Evolutionary conservation across 2,329 filamentous ascomycete species (phyloP).

Genomic region (Clonostachys rhizophaga): DNA sequence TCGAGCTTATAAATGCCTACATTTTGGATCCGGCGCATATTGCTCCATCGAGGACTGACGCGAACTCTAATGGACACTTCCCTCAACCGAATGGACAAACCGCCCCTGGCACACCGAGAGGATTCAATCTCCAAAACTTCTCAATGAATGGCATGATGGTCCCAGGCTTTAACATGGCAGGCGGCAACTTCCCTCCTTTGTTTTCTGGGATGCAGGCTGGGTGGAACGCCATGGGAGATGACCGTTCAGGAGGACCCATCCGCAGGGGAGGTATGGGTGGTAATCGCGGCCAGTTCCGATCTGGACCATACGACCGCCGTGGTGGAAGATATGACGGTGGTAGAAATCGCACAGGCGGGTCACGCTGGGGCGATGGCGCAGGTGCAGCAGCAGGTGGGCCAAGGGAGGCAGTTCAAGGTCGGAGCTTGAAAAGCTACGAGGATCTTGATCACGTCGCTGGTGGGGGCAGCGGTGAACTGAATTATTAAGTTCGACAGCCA

Average conservation of each 20-base stretch:
- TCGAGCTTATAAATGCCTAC: conserved; percentile 88
- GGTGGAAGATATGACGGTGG: conserved; percentile 46
- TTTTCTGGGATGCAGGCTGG: conserved; percentile 46
- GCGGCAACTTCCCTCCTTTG: conserved; percentile 45
- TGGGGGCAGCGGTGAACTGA: conserved; percentile 75
- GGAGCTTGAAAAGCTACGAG: conserved; percentile 95
- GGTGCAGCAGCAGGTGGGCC: conserved; percentile 77
- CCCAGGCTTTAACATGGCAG: conserved; percentile 50
- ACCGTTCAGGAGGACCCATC: conserved; percentile 65
- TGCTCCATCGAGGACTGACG: conserved; percentile 85
- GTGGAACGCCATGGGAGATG: conserved; percentile 42
- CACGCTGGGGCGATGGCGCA: conserved; percentile 71
- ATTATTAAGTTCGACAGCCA: conserved; percentile 58
- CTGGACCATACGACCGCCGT: conserved; percentile 72
- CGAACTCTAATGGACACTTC: conserved; percentile 95
- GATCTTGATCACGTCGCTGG: conserved; percentile 84
- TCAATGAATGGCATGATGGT: conserved; percentile 56
- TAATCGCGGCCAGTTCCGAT: conserved; percentile 51
- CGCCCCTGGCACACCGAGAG: conserved; percentile 79
- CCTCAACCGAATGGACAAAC: conserved; percentile 73
- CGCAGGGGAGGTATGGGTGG: conserved; percentile 58
- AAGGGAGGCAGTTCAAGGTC: conserved; percentile 84
- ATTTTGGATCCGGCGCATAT: conserved; percentile 94
- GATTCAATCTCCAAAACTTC: conserved; percentile 81
- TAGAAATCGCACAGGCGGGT: conserved; percentile 46